Evolutionary conservation across 805 yeast genomes (phyloP).

Genomic region (Saccharomycopsis fodiens): DNA sequence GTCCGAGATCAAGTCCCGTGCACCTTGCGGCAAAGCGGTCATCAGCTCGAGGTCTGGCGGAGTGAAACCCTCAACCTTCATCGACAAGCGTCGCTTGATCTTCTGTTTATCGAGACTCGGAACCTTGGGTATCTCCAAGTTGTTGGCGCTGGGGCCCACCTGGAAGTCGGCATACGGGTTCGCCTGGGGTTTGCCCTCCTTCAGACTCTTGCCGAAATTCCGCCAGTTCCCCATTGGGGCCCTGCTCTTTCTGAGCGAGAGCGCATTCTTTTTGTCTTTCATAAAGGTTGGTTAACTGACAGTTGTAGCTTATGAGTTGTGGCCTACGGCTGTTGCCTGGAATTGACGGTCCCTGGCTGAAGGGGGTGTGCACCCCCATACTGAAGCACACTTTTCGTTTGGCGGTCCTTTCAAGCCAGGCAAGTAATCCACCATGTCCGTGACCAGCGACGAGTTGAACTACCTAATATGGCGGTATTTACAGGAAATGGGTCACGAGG

Average conservation of each 20-base stretch:
- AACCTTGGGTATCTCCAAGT: slow-evolving; percentile 13
- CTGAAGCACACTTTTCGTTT: too few relatives aligned
- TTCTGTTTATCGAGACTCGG: slow-evolving; percentile 19
- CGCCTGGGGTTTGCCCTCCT: neutral
- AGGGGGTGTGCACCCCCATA: neutral
- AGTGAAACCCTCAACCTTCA: slow-evolving; percentile 15
- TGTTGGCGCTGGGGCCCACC: slow-evolving; percentile 3
- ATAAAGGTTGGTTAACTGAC: too few relatives aligned
- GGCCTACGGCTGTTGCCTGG: neutral
- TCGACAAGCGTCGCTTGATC: slow-evolving; percentile 17
- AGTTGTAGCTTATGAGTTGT: too few relatives aligned
- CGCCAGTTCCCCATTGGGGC: slow-evolving; percentile 22
- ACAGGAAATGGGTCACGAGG: slow-evolving; percentile 73
- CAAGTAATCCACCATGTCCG: slow-evolving; percentile 56
- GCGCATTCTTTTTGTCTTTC: slow-evolving; percentile 9
- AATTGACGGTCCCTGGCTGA: neutral
- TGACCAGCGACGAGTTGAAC: slow-evolving; percentile 78
- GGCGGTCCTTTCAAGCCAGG: too few relatives aligned
- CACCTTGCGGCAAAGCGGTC: slow-evolving; percentile 18
- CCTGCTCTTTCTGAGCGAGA: slow-evolving; percentile 19
- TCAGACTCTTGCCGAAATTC: slow-evolving; percentile 10
- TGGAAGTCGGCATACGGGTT: slow-evolving; percentile 20
- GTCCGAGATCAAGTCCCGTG: slow-evolving; percentile 13
- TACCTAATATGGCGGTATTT: slow-evolving; percentile 89
- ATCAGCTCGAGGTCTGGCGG: slow-evolving; percentile 14